Base-by-base conservation (phyloP, 2,329 filamentous ascomycete species). In the Colletotrichum gloeosporioides region DNA sequence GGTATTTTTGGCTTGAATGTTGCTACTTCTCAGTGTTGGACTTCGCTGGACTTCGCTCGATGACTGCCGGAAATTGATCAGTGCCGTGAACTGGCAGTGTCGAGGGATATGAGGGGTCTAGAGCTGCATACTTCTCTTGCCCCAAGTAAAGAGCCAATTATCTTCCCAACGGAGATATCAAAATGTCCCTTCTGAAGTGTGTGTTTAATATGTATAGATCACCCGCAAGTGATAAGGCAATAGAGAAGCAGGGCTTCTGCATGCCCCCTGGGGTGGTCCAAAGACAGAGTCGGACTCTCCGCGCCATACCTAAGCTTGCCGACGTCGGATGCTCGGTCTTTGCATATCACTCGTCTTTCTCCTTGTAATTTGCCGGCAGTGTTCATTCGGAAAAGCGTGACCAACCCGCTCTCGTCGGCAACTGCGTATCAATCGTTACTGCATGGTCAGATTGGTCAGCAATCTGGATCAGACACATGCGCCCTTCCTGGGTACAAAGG, bases 1-100 rank as follows among this genome's bases (percentile, higher is more conserved):
- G 3, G 44, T 1, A 22, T 1, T 13, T 49, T 49, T 0, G n/a
- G 44, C n/a, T 49, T 44, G 22, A 10, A 0, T 49, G 12, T 0
- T 49, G 44, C 44, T 22, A 4, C n/a, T 49, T 3, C n/a, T 49
- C n/a, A 3, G n/a, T 22, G n/a, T 8, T 22, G 18, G 44, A 22
- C 3, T 49, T 49, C n/a, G 18, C 10, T 22, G 9, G 44, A 22
- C 6, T 49, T 49, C n/a, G 18, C 10, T 49, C 22, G 10, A 3
- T 22, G 1, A 0, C 44, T 13, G 44, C 3, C 16, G 4, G 22
- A 12, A 49, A 3, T 44, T n/a, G 39, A 44, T 44, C 0, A 44
- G 18, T n/a, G 18, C 9, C 18, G 18, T 44, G 39, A 6, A 12
- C 9, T 44, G 18, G 18, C 5, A 3, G 5, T 3, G 9, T 9